Conservation (phyloP, 2,329 filamentous ascomycete genomes). For the Zasmidium cellare region DNA sequence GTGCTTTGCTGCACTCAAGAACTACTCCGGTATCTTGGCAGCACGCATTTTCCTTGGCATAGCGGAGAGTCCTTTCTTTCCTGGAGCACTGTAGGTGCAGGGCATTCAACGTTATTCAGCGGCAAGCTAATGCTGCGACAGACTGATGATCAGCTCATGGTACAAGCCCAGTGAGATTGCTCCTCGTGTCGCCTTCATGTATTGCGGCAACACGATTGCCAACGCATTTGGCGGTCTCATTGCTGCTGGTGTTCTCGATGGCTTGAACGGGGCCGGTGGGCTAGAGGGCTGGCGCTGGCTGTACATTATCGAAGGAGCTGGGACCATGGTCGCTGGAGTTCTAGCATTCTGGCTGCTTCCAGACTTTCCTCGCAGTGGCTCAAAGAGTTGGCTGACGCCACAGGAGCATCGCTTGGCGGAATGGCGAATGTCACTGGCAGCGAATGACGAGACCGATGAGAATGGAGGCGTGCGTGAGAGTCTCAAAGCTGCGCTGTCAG, state of each 20-base stretch:
- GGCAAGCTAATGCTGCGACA: neutral
- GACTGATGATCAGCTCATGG: constrained; percentile 10
- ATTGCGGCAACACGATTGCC: constrained; percentile 30
- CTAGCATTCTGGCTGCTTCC: constrained; percentile 5
- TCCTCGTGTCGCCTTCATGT: constrained; percentile 7
- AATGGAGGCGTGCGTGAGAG: neutral
- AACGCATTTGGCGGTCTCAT: constrained; percentile 20
- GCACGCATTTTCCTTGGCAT: constrained; percentile 2
- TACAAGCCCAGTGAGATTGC: constrained; percentile 11
- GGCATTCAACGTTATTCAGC: too few relatives aligned
- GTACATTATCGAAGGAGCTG: constrained; percentile 6
- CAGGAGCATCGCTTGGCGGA: constrained; percentile 6
- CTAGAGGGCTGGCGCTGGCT: constrained; percentile 11
- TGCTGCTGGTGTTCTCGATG: constrained; percentile 10
- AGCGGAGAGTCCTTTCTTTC: constrained; percentile 10
- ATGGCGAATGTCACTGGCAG: constrained; percentile 3
- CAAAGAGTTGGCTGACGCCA: constrained; percentile 2
- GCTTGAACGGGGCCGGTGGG: neutral
- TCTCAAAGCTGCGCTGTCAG: constrained; percentile 3
- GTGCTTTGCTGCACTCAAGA: constrained; percentile 6
- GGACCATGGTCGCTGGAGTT: constrained; percentile 2
- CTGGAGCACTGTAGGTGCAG: constrained; percentile 2
- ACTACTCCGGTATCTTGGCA: neutral
- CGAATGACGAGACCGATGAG: constrained; percentile 6
- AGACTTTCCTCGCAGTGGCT: neutral